Conservation (phyloP, 1,139 yeast species). For the Kurtzmaniella quercitrusa region DNA sequence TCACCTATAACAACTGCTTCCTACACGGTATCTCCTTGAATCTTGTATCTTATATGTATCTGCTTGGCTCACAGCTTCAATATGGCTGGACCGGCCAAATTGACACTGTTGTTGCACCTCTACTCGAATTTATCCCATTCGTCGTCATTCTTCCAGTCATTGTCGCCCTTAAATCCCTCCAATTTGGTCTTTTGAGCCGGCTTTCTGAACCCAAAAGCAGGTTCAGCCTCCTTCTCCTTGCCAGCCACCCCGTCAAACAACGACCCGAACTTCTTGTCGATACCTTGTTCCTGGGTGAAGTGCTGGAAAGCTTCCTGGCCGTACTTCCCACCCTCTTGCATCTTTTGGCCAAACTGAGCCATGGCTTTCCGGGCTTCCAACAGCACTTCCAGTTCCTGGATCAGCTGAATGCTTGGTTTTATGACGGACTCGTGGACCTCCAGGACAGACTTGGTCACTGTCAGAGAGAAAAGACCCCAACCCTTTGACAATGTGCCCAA, state of each 20-base stretch:
- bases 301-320: conserved; percentile 62
- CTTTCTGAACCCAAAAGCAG: conserved; percentile 65
- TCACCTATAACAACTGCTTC: too few relatives aligned
- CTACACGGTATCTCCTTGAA: too few relatives aligned
- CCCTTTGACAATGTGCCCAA: conserved; percentile 85
- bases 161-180: conserved; percentile 41
- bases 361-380: conserved; percentile 84
- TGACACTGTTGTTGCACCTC: background rate
- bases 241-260: conserved; percentile 41
- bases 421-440: conserved; percentile 88
- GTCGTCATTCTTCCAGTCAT: conserved; percentile 32
- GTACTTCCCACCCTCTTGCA: conserved; percentile 82
- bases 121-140: conserved; percentile 43
- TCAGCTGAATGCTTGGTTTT: conserved; percentile 79
- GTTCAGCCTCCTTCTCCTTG: conserved; percentile 30
- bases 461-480: conserved; percentile 86
- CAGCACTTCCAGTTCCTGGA: conserved; percentile 77
- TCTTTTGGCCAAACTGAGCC: conserved; percentile 91
- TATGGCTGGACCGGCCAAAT: background rate
- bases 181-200: conserved; percentile 59
- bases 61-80: background rate
- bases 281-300: conserved; percentile 45
- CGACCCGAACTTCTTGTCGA: conserved; percentile 45
- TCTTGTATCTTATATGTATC: background rate
- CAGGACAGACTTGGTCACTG: conserved; percentile 75